Evolutionary conservation across 768 basidiomycete genomes (phyloP).

Genomic region (Xerocomellus dryophilus): DNA sequence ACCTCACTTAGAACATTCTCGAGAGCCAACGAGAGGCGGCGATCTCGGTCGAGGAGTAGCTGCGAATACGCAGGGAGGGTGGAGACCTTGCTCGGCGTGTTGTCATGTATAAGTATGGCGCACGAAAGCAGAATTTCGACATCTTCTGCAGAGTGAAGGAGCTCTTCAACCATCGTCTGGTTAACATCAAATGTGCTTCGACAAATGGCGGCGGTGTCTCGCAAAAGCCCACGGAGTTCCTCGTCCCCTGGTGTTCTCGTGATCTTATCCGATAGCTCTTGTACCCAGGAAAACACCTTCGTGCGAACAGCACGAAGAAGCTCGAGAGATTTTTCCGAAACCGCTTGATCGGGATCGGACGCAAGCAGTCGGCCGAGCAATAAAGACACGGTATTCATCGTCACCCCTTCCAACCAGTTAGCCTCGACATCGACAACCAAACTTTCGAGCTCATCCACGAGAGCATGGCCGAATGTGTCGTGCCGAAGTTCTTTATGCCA

Average conservation of each 20-base stretch:
- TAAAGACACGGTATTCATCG: constrained; percentile 31
- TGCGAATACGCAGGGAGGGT: constrained; percentile 9
- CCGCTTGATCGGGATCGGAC: constrained; percentile 2
- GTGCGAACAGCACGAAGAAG: constrained; percentile 32
- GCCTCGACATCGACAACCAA: constrained; percentile 33
- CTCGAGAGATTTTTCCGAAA: constrained; percentile 16
- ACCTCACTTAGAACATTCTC: constrained; percentile 14
- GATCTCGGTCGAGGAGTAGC: constrained; percentile 31
- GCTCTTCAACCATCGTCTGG: background rate
- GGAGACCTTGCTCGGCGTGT: constrained; percentile 18
- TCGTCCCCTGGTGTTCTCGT: background rate
- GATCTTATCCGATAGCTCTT: constrained; percentile 28
- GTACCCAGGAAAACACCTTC: constrained; percentile 35
- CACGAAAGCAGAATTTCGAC: constrained; percentile 28
- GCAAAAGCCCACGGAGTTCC: constrained; percentile 1
- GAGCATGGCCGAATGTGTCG: constrained; percentile 29
- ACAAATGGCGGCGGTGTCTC: constrained; percentile 20
- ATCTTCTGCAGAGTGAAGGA: no score
- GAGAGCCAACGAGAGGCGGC: constrained; percentile 29
- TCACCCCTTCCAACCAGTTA: constrained; percentile 39
- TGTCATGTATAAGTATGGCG: constrained; percentile 30
- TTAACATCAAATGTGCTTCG: constrained; percentile 30
- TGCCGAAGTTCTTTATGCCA: constrained; percentile 40
- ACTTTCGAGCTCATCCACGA: constrained; percentile 33
- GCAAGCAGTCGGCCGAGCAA: constrained; percentile 36